Percentiles rank a stretch among this genome's conserved stretches.
These are phyloP conservation scores for Neoscytalidium dimidiatum DNA, from an alignment of 2,329 filamentous ascomycete species.

Conservation along the genomic window DNA sequence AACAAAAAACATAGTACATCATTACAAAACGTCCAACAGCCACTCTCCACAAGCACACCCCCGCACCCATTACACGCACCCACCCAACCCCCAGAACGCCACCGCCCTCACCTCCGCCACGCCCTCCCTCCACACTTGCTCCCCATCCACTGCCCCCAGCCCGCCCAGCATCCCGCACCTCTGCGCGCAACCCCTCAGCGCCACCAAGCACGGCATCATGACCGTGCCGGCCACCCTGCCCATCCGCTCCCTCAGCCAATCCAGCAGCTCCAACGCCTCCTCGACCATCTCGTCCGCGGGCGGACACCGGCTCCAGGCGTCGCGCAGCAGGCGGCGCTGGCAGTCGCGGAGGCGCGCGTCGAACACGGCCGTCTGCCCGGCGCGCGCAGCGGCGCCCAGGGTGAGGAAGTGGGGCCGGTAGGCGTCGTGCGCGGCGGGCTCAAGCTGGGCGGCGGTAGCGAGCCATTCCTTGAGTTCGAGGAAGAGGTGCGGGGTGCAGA, in stretches of 20 bases:
- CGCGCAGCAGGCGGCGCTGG: not conserved
- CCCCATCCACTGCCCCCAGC: too few species aligned
- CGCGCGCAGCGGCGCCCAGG: not conserved
- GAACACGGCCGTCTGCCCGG: not conserved
- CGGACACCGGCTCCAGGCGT: not conserved
- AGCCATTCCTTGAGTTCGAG: not conserved
- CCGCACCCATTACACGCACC: too few species aligned
- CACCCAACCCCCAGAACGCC: not conserved
- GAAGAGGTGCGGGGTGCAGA: slow-evolving; percentile 4
- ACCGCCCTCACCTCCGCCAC: not conserved
- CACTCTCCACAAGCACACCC: too few species aligned
- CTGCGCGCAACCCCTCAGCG: too few species aligned
- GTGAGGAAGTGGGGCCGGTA: not conserved
- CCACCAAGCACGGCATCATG: too few species aligned
- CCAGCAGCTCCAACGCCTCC: not conserved
- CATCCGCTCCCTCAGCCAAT: too few species aligned
- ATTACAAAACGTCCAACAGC: too few species aligned
- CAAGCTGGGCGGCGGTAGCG: not conserved
- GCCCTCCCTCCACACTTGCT: too few species aligned
- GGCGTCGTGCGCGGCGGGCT: not conserved
- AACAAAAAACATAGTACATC: too few species aligned
- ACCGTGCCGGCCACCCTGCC: too few species aligned
- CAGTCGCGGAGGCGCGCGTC: not conserved
- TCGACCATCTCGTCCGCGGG: not conserved
- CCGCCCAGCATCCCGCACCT: too few species aligned